Base-by-base conservation (phyloP, 352 stramenopile genomes). In the Globisporangium spinosum region DNA sequence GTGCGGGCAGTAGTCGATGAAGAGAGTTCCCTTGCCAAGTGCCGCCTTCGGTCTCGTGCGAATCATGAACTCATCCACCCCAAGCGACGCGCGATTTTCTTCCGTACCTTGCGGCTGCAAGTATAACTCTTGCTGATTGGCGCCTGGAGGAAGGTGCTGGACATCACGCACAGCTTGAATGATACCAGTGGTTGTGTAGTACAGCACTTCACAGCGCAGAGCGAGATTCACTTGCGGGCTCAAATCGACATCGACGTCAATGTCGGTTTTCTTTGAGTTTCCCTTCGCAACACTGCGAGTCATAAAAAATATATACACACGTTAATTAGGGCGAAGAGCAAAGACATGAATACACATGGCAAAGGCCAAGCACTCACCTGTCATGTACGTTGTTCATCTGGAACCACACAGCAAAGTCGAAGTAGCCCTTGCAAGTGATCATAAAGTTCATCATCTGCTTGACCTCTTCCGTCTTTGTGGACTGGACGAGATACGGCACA, bases 401-500 rank as follows among this genome's bases (percentile, higher is more conserved):
- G 68, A 95, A 94, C 88, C 88, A 95, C 29, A 95, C 88, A 23
- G 91, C 82, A 58, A 95, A 94, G 67, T 95, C 88, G 64, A 95
- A 94, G 75, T 95, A 95, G 49, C 88, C 88, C 70, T 95, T 95
- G 77, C 86, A 94, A 43, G 88, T 95, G 71, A 95, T 94, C 83
- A 95, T 94, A 57, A 94, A 95, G 69, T 87, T 91, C 86, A 94
- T 95, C 73, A 94, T 82, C 70, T 95, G 85, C 43, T 72, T 73
- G 12, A 95, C 69, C 73, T 77, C 73, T 17, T 71, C 76, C 29
- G 80, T 77, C 20, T 79, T 82, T 8, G 85, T 47, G 2, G 73
- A 74, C 70, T 91, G 73, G n/a, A 91, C 74, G 29, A 96, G 68
- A 65, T 94, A 96, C 54, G 88, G 88, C 64, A 96, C 85, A 72